Evolutionary conservation across 352 stramenopile species (phyloP), one percentile per base, ranked within the genome.

Genomic region (Phytopythium vexans): DNA sequence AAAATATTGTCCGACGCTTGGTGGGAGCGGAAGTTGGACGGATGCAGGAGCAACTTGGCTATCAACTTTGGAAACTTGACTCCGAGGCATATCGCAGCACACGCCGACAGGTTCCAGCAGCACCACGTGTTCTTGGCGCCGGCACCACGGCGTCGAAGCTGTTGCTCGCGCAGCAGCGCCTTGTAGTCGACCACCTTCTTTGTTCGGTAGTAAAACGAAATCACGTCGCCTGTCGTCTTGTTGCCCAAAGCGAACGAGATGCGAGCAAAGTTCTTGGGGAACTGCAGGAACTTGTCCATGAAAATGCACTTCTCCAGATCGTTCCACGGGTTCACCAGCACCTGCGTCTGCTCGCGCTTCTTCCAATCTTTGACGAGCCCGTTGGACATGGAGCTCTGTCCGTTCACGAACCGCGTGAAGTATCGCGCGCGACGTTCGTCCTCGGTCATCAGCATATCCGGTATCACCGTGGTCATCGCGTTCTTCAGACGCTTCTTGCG

Each of bases 251-350:
- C 97, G 5, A 89, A 95, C 15, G 96, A 90, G 54, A 99, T 99
- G 34, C 92, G 90, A 2, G 92, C 77, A 77, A 99, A 99, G 51
- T 99, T 98, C 67, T 99, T 99, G 1, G 97, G 97, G 59, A 96
- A 98, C 60, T 99, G 95, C 41, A 99, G 58, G 64, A 99, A 99
- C 50, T 98, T 97, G 81, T 99, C 97, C 27, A 99, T 70, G 60
- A 98, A 99, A 49, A 99, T 99, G 59, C 89, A 98, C 64, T 99
- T 99, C 72, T 99, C 97, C 48, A 99, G 71, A 60, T 99, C 97
- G 48, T 84, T 98, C 97, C 97, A 99, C 8, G 95, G 80, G 49
- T 99, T 99, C 27, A 92, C 80, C n/a, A 91, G 68, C 56, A 84
- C 74, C 42, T 92, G 75, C 1, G 70, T 77, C 27, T 75, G 73